These are phyloP conservation scores for Gaultheria prostrata DNA, from an alignment of 148 eudicot genomes.

Conservation along the genomic window DNA sequence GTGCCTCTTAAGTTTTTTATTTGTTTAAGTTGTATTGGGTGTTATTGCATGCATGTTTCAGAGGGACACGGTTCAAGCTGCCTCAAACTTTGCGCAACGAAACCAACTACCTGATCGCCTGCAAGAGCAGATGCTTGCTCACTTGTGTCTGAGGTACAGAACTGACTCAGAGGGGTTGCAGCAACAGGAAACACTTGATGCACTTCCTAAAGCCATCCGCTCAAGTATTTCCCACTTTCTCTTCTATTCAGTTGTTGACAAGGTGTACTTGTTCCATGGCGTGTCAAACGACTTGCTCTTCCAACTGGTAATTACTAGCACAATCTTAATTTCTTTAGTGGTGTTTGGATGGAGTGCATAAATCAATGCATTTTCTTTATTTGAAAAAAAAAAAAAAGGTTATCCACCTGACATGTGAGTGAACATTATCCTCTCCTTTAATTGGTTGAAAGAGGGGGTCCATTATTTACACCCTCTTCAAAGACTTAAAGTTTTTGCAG, in stretches of 20 bases:
- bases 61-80: conserved; percentile 83
- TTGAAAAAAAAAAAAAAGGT: background rate
- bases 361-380: too few species aligned
- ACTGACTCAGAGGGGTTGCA: conserved; percentile 84
- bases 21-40: background rate
- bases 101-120: conserved; percentile 63
- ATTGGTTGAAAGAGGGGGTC: conserved; percentile 24
- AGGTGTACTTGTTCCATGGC: conserved; percentile 69
- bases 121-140: conserved; percentile 86
- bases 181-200: conserved; percentile 73
- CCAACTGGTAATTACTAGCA: conserved; percentile 61
- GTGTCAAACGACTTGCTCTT: conserved; percentile 78
- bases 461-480: too few species aligned
- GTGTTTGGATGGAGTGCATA: too few species aligned
- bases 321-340: background rate
- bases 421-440: background rate
- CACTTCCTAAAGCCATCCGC: conserved; percentile 77
- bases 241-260: conserved; percentile 63
- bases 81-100: conserved; percentile 71
- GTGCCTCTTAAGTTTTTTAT: background rate
- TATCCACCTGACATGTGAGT: background rate
- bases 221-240: conserved; percentile 70
- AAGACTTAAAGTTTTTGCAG: too few species aligned
- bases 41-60: conserved; percentile 34
- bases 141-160: conserved; percentile 67